Conservation (phyloP, 306 rosid genomes). For the Lablab purpureus region DNA sequence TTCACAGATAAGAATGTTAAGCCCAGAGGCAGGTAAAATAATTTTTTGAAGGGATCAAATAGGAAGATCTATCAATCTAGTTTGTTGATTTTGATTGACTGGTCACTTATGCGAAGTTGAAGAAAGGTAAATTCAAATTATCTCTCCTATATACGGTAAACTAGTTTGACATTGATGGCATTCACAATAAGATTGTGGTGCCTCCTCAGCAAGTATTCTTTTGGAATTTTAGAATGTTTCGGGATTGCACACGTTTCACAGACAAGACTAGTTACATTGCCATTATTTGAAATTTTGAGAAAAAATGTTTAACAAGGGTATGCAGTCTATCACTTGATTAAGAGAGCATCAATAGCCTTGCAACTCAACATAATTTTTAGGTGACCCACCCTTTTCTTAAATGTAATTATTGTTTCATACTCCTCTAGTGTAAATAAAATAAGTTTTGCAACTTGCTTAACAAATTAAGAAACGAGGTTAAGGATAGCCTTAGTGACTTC, state of each 20-base stretch:
- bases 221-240: background rate
- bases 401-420: background rate
- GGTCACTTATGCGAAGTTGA: constrained; percentile 29
- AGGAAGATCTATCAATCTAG: constrained; percentile 29
- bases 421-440: background rate
- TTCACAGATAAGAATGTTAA: constrained; percentile 46
- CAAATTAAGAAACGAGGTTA: background rate
- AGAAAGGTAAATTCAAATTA: constrained; percentile 20
- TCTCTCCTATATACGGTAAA: constrained; percentile 21
- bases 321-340: constrained; percentile 6
- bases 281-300: constrained; percentile 28
- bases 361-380: background rate
- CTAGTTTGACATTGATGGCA: constrained; percentile 42
- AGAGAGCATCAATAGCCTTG: constrained; percentile 1
- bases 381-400: background rate
- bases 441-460: background rate
- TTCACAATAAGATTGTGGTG: constrained; percentile 2
- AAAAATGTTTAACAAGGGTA: constrained; percentile 9
- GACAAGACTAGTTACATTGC: constrained; percentile 2
- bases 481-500: background rate
- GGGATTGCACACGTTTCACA: background rate
- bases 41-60: constrained; percentile 47
- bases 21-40: constrained; percentile 42
- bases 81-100: constrained; percentile 25
- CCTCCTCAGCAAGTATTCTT: constrained; percentile 6